A percentile compares a stretch with the other conserved stretches of the same genome.
phyloP scores from a whole-genome alignment of 805 yeast genomes.

The Metschnikowia lochheadii region DNA sequence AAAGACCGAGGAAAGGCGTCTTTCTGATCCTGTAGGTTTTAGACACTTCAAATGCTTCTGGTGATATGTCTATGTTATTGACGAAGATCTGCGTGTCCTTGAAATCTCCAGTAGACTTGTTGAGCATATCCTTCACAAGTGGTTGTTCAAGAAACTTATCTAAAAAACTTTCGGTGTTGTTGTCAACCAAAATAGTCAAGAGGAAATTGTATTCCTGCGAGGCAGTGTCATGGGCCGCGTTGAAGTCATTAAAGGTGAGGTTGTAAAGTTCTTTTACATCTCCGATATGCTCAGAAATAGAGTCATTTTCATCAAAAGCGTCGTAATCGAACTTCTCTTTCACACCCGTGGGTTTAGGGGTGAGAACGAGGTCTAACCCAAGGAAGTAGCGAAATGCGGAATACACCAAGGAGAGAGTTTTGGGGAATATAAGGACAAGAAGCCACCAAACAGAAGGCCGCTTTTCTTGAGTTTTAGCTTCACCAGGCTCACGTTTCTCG shows the following conservation, averaged over 20 bases:
- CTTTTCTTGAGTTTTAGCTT: conserved; percentile 9
- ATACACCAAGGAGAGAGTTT: conserved; percentile 39
- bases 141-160: conserved; percentile 13
- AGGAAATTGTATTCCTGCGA: conserved; percentile 32
- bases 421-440: conserved; percentile 54
- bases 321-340: conserved; percentile 23
- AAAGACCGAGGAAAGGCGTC: conserved; percentile 36
- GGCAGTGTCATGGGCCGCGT: conserved; percentile 26
- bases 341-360: conserved; percentile 16
- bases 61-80: conserved; percentile 28
- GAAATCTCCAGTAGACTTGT: conserved; percentile 20
- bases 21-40: conserved; percentile 25
- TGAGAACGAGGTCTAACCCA: conserved; percentile 20
- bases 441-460: conserved; percentile 37
- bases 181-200: conserved; percentile 30
- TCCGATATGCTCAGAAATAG: conserved; percentile 1
- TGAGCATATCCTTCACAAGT: conserved; percentile 19
- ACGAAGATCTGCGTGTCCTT: conserved; percentile 29
- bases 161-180: conserved; percentile 19
- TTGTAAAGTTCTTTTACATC: conserved; percentile 7
- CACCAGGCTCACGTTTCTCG: conserved; percentile 1
- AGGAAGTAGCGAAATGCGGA: conserved; percentile 29
- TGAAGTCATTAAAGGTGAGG: conserved; percentile 21
- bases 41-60: conserved; percentile 39
- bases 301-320: conserved; percentile 20